Base-by-base conservation (phyloP, 495 filamentous ascomycete species). In the Aspergillus hancockii region DNA sequence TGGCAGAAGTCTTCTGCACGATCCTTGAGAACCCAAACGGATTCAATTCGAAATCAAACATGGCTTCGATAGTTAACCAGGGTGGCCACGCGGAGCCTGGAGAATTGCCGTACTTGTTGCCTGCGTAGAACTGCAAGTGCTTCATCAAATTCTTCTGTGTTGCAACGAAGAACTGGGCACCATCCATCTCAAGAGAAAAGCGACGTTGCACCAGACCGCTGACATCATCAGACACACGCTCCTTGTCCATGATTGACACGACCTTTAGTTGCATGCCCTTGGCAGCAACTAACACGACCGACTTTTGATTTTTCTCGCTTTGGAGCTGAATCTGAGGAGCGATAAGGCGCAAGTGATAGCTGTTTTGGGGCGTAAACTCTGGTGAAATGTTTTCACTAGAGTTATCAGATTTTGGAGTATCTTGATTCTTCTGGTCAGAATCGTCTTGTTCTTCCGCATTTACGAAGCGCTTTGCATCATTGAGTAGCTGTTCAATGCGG, bases 191-290 rank as follows among this genome's bases (percentile, higher is more conserved):
- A 51, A 96, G 86, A 38, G 91, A 85, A 74, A 98, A 96, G 21
- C 93, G 90, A 23, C 92, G 89, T 64, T 98, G 95, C 5, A 98
- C 93, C 50, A 98, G 79, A 54, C 94, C 94, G 64, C 90, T 94
- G 63, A 98, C 92, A 71, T 92, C 89, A 68, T 98, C 94, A 34
- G 84, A 89, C 43, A 97, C 83, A 49, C 94, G 86, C 62, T 91
- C 88, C 69, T 96, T 97, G 70, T 98, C 94, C 88, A 98, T 96
- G 60, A 98, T 93, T 54, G 96, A 93, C 12, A 98, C 84, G 18
- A 98, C 89, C 75, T 96, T 96, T 38, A 97, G 83, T 70, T 97
- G 90, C 91, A 98, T 98, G 49, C 91, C 89, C 66, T 97, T 97
- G 31, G 92, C 91, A 4, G 92, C 92, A 46, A 97, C 88, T n/a